Evolutionary conservation across 2,329 filamentous ascomycete genomes (phyloP).

Genomic region (Madurella fahalii): DNA sequence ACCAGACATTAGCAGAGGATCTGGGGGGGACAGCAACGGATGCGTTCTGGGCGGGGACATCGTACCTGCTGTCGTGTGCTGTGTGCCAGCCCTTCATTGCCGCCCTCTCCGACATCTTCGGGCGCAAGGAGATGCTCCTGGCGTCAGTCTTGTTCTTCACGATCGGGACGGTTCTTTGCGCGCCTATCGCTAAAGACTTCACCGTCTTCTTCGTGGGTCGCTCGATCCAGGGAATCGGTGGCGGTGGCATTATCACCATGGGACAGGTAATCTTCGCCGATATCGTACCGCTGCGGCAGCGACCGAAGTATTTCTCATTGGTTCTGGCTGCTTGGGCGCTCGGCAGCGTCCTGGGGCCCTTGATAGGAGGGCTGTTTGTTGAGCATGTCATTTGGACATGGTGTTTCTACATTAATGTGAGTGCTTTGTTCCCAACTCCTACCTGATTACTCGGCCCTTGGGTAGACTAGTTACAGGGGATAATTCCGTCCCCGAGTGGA

Average conservation of each 20-base stretch:
- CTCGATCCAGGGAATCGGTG: conserved; percentile 39
- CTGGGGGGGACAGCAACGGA: conserved; percentile 34
- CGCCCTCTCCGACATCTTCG: conserved; percentile 44
- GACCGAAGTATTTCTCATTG: conserved; percentile 39
- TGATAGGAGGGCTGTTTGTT: conserved; percentile 36
- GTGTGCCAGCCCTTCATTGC: conserved; percentile 41
- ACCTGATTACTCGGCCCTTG: too few relatives aligned
- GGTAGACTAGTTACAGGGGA: too few relatives aligned
- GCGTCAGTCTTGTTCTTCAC: conserved; percentile 42
- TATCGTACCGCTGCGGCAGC: conserved; percentile 38
- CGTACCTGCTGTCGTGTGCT: conserved; percentile 43
- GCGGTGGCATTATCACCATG: conserved; percentile 40
- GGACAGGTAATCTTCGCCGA: conserved; percentile 40
- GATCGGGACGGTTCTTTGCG: conserved; percentile 39
- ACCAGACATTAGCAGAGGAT: conserved; percentile 33
- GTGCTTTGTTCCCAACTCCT: neutral
- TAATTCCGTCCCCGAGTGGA: too few relatives aligned
- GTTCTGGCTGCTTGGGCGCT: conserved; percentile 38
- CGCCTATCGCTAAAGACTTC: conserved; percentile 32
- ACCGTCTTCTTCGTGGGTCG: conserved; percentile 35
- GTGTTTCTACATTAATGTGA: conserved; percentile 44
- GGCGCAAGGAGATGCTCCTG: conserved; percentile 42
- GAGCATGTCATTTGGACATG: conserved; percentile 41
- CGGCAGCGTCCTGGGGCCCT: conserved; percentile 38
- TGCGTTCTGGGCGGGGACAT: conserved; percentile 47